Evolutionary conservation across 805 yeast species (phyloP).

Genomic region (Candida morakotiae): DNA sequence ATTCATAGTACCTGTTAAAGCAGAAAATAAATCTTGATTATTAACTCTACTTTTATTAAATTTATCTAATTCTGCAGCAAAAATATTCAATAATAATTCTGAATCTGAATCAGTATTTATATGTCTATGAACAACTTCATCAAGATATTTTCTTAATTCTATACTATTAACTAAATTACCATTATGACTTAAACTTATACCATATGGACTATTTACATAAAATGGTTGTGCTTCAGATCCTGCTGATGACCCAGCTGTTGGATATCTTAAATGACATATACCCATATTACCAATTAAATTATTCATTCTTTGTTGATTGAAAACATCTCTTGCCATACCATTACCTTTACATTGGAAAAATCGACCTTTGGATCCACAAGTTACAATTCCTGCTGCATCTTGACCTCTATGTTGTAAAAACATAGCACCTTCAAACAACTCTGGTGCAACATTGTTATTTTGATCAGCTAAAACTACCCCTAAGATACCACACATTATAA

Average conservation of each 20-base stretch:
- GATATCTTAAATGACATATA: slow-evolving; percentile 89
- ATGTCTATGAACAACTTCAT: slow-evolving; percentile 93
- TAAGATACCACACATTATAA: slow-evolving; percentile 89
- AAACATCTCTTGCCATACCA: slow-evolving; percentile 98
- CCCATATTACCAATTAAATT: slow-evolving; percentile 93
- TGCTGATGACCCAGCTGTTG: slow-evolving; percentile 95
- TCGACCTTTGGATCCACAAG: slow-evolving; percentile 91
- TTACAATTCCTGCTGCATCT: slow-evolving; percentile 98
- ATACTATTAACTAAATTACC: slow-evolving; percentile 91
- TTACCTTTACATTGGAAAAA: slow-evolving; percentile 97
- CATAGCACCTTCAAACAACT: slow-evolving; percentile 86
- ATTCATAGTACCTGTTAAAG: slow-evolving; percentile 76
- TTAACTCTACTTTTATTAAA: slow-evolving; percentile 92
- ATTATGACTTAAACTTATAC: slow-evolving; percentile 85
- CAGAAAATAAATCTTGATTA: slow-evolving; percentile 82
- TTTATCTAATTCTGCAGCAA: slow-evolving; percentile 88
- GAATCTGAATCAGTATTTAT: slow-evolving; percentile 97
- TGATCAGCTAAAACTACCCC: slow-evolving; percentile 84
- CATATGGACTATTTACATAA: slow-evolving; percentile 95
- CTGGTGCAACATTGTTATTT: slow-evolving; percentile 73
- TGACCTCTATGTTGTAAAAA: slow-evolving; percentile 97
- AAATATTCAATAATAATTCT: slow-evolving; percentile 81
- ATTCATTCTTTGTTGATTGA: slow-evolving; percentile 74
- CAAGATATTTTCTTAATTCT: slow-evolving; percentile 73
- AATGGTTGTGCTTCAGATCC: slow-evolving; percentile 98